Evolutionary conservation across 2,329 filamentous ascomycete species (phyloP).

Genomic region (Aspergillus sp.): DNA sequence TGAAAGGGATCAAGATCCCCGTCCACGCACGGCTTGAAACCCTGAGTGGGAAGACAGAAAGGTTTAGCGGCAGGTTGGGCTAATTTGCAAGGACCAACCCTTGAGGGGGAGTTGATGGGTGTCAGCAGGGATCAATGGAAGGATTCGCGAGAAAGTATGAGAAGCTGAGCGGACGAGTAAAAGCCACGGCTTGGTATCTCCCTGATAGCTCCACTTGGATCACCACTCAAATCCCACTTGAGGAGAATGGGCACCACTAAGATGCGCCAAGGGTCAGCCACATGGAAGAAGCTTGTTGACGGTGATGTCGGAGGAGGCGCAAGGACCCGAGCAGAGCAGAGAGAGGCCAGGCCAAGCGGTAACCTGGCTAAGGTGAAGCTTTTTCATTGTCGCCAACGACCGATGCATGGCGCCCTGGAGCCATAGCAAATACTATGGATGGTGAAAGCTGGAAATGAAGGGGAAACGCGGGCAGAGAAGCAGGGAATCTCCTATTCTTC

Average conservation of each 20-base stretch:
- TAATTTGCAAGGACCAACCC: not conserved
- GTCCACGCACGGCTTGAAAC: not conserved
- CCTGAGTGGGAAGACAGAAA: not conserved
- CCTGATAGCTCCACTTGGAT: not conserved
- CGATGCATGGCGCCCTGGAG: not conserved
- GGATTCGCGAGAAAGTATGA: not conserved
- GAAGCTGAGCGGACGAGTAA: not conserved
- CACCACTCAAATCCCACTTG: not conserved
- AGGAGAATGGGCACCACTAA: not conserved
- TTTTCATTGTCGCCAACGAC: not conserved
- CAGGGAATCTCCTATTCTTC: not conserved
- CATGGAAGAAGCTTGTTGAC: not conserved
- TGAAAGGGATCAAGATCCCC: conserved; percentile 6
- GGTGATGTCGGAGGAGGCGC: not conserved
- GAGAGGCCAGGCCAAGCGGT: not conserved
- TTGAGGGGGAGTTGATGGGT: not conserved
- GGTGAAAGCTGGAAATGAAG: not conserved
- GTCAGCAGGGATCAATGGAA: not conserved
- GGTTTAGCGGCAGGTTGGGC: not conserved
- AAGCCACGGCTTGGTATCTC: not conserved
- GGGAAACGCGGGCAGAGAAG: not conserved
- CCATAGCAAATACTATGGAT: not conserved
- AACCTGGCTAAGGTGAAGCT: not conserved
- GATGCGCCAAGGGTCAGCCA: not conserved
- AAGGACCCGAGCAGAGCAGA: not conserved